Conservation (phyloP, 441 rosid genomes). For the Gossypium armourianum region DNA sequence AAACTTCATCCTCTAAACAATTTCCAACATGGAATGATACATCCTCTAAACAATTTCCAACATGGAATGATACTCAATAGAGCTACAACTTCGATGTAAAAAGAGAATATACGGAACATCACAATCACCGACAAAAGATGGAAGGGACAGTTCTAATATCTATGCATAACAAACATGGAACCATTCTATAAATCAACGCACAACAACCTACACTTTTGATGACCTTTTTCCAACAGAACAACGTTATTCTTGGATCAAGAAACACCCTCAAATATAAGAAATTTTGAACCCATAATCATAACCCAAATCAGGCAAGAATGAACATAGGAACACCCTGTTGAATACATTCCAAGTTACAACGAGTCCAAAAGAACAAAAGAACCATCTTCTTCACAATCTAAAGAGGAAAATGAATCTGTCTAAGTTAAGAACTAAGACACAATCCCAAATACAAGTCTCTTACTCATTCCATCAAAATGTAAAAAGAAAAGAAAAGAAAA, state of each 20-base stretch:
- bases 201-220: background rate
- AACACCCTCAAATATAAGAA: background rate
- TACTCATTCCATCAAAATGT: background rate
- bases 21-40: background rate
- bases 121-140: background rate
- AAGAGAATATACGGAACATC: background rate
- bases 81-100: background rate
- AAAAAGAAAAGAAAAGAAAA: background rate
- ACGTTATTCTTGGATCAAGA: background rate
- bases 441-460: background rate
- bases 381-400: background rate
- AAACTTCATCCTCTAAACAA: background rate
- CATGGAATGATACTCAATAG: background rate
- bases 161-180: background rate
- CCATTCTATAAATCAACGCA: background rate
- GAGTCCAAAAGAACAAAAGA: background rate
- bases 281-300: background rate
- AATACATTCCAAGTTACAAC: background rate
- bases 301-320: background rate
- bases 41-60: background rate
- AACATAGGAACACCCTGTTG: background rate
- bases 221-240: background rate
- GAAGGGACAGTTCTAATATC: background rate
- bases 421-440: background rate
- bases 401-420: constrained; percentile 8